Percentiles rank a stretch among this genome's conserved stretches.
Conservation (phyloP, 441 rosid genomes). For the Jatropha podagrica region DNA sequence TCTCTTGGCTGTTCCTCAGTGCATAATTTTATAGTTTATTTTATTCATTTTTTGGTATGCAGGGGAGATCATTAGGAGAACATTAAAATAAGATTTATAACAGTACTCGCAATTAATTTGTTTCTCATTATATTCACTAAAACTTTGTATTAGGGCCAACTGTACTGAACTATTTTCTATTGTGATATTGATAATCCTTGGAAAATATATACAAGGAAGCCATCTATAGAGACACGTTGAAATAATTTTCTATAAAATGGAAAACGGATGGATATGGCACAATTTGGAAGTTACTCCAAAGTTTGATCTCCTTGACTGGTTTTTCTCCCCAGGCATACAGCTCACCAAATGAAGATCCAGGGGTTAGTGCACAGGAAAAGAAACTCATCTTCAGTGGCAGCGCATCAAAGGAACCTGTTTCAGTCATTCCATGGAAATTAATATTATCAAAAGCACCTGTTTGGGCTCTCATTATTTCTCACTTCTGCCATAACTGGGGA, state of each 20-base stretch:
- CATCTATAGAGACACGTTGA: not conserved
- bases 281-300: conserved; percentile 13
- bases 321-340: conserved; percentile 72
- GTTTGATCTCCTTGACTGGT: conserved; percentile 18
- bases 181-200: not conserved
- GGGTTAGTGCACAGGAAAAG: conserved; percentile 65
- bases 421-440: conserved; percentile 92
- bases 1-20: conserved; percentile 6
- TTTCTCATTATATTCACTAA: not conserved
- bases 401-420: conserved; percentile 71
- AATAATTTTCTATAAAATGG: not conserved
- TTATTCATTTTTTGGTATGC: not conserved
- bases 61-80: not conserved
- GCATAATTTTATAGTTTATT: not conserved
- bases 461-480: conserved; percentile 96
- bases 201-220: not conserved
- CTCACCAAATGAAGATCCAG: conserved; percentile 85
- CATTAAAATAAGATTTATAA: not conserved
- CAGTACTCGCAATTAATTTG: not conserved
- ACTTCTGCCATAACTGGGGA: conserved; percentile 99
- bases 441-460: conserved; percentile 93
- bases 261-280: not conserved
- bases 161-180: not conserved
- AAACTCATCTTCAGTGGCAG: conserved; percentile 63
- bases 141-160: not conserved